Conservation (phyloP, 129 eudicot genomes). For the Artemisia tridentata region DNA sequence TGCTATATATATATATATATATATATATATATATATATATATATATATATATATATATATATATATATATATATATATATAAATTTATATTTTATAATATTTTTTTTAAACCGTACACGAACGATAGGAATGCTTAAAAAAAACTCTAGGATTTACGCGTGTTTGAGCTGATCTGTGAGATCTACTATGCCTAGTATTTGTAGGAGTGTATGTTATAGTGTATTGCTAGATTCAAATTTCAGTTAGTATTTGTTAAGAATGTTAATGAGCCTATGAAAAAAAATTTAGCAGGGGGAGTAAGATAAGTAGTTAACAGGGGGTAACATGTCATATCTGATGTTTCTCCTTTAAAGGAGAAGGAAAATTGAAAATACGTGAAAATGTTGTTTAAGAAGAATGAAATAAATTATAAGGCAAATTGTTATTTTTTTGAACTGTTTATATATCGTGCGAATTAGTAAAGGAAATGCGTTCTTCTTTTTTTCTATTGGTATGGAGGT, state of each 20-base stretch:
- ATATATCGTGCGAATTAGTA: not conserved
- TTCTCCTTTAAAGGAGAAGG: not conserved
- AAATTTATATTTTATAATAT: too few species aligned
- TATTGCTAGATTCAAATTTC: slow-evolving; percentile 5
- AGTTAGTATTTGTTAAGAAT: not conserved
- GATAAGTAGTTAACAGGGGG: slow-evolving; percentile 1
- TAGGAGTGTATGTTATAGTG: too few species aligned
- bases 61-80: too few species aligned
- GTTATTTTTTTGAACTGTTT: not conserved
- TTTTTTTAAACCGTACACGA: too few species aligned
- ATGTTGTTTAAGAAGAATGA: not conserved
- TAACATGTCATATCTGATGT: not conserved
- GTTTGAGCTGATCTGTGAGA: not conserved
- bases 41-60: too few species aligned
- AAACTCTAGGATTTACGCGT: not conserved
- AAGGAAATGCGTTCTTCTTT: not conserved
- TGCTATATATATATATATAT: too few species aligned
- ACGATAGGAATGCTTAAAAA: not conserved
- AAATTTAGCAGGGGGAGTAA: too few species aligned
- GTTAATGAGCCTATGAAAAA: not conserved
- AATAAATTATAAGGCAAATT: not conserved
- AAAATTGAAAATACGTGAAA: too few species aligned
- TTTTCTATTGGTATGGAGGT: slow-evolving; percentile 9
- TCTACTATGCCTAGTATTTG: too few species aligned
- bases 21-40: too few species aligned